Evolutionary conservation across 1,284 basidiomycete species (phyloP).

Genomic region (Tilletia caries): DNA sequence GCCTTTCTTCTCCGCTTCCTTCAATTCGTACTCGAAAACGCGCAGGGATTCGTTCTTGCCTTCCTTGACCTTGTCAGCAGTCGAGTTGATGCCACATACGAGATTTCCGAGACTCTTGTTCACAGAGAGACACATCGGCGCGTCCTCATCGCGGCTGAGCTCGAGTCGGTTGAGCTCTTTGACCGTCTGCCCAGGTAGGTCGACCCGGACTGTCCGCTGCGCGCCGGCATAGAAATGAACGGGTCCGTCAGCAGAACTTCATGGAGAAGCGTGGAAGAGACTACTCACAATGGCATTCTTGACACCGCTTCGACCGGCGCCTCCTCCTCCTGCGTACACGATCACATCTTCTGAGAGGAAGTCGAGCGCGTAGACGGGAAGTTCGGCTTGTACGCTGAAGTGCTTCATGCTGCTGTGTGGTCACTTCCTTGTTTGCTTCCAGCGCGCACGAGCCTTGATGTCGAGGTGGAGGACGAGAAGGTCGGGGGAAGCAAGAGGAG

Average conservation of each 20-base stretch:
- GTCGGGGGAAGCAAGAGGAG: too few relatives aligned
- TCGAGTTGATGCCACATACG: slow-evolving; percentile 46
- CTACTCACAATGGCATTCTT: slow-evolving; percentile 42
- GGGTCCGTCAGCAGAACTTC: background rate
- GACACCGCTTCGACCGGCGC: slow-evolving; percentile 45
- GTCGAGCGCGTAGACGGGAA: slow-evolving; percentile 48
- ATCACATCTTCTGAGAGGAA: slow-evolving; percentile 38
- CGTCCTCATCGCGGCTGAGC: slow-evolving; percentile 46
- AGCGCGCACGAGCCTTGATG: slow-evolving; percentile 1
- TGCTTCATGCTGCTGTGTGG: slow-evolving; percentile 18
- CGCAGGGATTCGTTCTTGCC: slow-evolving; percentile 40
- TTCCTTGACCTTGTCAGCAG: slow-evolving; percentile 23
- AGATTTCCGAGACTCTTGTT: slow-evolving; percentile 24
- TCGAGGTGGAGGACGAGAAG: background rate
- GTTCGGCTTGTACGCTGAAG: slow-evolving; percentile 31
- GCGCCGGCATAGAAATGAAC: slow-evolving; percentile 11
- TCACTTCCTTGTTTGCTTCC: too few relatives aligned
- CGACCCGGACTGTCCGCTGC: slow-evolving; percentile 15
- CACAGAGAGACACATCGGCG: slow-evolving; percentile 48
- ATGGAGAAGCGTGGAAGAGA: background rate
- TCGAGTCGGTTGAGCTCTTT: slow-evolving; percentile 28
- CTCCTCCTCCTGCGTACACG: slow-evolving; percentile 49
- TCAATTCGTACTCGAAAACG: slow-evolving; percentile 31
- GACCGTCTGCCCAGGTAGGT: slow-evolving; percentile 7
- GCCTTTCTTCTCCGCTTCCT: background rate